phyloP scores from a whole-genome alignment of 129 eudicot genomes.

The Daucus carota region DNA sequence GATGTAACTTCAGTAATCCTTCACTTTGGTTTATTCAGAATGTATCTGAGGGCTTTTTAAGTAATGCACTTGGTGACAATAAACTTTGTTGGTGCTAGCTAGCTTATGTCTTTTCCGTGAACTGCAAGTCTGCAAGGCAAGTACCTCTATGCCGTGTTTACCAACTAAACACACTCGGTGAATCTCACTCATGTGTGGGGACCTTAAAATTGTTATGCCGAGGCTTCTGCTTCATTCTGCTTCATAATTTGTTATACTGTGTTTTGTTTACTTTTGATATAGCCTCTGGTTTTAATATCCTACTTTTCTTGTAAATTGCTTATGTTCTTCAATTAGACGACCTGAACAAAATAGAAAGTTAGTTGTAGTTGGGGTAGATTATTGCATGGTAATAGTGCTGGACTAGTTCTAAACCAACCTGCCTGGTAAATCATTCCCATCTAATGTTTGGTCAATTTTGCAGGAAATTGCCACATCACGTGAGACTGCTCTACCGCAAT shows the following conservation, averaged over 20 bases:
- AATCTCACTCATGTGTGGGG: background rate
- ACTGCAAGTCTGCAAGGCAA: background rate
- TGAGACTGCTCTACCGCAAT: conserved; percentile 29
- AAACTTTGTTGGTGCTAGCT: background rate
- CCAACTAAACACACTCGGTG: background rate
- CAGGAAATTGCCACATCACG: conserved; percentile 56
- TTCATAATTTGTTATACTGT: background rate
- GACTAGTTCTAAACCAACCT: background rate
- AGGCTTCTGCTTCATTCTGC: background rate
- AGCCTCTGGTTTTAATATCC: background rate
- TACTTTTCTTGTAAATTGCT: background rate
- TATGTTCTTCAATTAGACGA: background rate
- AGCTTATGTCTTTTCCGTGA: background rate
- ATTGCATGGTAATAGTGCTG: background rate
- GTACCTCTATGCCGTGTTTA: background rate
- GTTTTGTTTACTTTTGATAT: background rate
- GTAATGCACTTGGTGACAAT: background rate
- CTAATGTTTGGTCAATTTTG: conserved; percentile 8
- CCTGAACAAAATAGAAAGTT: background rate
- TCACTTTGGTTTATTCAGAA: background rate
- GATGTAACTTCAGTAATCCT: background rate
- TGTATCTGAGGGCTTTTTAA: background rate
- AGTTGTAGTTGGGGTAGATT: background rate
- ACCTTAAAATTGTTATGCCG: background rate
- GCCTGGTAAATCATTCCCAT: background rate